These are phyloP conservation scores for Arachnopeziza araneosa DNA, from an alignment of 2,329 filamentous ascomycete species.

Conservation along the genomic window DNA sequence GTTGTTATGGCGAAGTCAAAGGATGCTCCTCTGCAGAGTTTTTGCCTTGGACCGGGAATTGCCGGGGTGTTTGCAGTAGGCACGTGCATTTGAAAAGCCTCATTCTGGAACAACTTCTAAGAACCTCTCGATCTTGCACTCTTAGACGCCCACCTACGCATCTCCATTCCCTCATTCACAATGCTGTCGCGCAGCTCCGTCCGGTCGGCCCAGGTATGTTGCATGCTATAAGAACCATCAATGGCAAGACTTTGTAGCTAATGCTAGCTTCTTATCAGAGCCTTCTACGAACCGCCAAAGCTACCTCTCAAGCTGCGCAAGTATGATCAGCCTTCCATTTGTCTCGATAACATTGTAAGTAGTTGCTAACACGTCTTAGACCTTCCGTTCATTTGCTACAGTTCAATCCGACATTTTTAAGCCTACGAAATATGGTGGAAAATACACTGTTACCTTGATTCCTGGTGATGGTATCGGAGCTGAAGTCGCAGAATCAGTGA, in stretches of 20 bases:
- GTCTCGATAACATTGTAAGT: neutral
- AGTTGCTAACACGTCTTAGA: conserved; percentile 2
- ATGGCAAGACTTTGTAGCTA: conserved; percentile 24
- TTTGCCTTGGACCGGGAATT: neutral
- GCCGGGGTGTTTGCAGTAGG: neutral
- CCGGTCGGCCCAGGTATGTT: conserved; percentile 41
- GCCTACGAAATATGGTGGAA: conserved; percentile 92
- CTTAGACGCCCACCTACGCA: conserved; percentile 7
- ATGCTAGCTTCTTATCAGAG: conserved; percentile 28
- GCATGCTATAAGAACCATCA: conserved; percentile 10
- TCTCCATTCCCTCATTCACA: conserved; percentile 15
- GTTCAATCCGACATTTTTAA: conserved; percentile 96
- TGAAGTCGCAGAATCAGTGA: conserved; percentile 96
- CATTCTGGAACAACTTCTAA: neutral
- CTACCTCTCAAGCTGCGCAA: conserved; percentile 10
- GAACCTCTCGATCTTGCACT: neutral
- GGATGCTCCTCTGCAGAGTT: neutral
- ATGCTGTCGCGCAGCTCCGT: conserved; percentile 31
- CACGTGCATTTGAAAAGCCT: neutral
- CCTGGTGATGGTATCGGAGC: conserved; percentile 98
- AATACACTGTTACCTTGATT: conserved; percentile 98
- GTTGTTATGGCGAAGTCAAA: too few species aligned
- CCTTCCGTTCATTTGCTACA: conserved; percentile 56
- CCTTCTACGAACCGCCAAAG: conserved; percentile 28
- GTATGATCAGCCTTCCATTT: neutral